These are phyloP conservation scores for Nicotiana otophora DNA, from an alignment of 257 asterid species.

Conservation along the genomic window DNA sequence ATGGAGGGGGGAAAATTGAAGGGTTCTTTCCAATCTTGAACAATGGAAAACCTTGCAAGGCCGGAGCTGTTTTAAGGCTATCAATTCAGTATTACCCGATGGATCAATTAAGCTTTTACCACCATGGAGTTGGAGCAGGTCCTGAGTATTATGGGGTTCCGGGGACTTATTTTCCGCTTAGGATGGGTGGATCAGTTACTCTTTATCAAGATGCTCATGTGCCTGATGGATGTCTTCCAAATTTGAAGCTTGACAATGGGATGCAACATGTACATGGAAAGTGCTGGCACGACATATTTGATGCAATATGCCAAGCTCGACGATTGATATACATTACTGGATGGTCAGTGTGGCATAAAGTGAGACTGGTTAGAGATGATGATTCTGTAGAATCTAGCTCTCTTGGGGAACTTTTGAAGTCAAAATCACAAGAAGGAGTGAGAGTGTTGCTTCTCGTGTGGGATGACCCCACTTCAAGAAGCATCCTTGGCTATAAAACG, in stretches of 20 bases:
- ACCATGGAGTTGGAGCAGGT: constrained; percentile 84
- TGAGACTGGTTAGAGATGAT: constrained; percentile 80
- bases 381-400: constrained; percentile 41
- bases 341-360: constrained; percentile 99
- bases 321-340: constrained; percentile 81
- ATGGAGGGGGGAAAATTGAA: constrained; percentile 55
- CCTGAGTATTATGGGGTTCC: constrained; percentile 81
- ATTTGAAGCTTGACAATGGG: constrained; percentile 63
- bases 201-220: constrained; percentile 99
- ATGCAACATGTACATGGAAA: constrained; percentile 68
- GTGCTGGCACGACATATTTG: constrained; percentile 93
- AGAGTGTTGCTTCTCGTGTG: constrained; percentile 91
- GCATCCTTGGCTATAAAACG: constrained; percentile 81
- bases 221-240: constrained; percentile 79
- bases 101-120: constrained; percentile 63
- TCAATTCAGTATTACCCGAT: constrained; percentile 70
- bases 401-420: constrained; percentile 82
- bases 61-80: constrained; percentile 78
- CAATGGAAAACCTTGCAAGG: constrained; percentile 79
- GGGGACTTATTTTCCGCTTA: constrained; percentile 86
- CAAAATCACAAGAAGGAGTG: constrained; percentile 97
- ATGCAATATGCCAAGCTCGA: constrained; percentile 73
- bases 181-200: constrained; percentile 82
- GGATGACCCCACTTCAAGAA: constrained; percentile 98
- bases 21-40: constrained; percentile 74